Evolutionary conservation across 2,329 filamentous ascomycete species (phyloP).

Genomic region (Septoria linicola): DNA sequence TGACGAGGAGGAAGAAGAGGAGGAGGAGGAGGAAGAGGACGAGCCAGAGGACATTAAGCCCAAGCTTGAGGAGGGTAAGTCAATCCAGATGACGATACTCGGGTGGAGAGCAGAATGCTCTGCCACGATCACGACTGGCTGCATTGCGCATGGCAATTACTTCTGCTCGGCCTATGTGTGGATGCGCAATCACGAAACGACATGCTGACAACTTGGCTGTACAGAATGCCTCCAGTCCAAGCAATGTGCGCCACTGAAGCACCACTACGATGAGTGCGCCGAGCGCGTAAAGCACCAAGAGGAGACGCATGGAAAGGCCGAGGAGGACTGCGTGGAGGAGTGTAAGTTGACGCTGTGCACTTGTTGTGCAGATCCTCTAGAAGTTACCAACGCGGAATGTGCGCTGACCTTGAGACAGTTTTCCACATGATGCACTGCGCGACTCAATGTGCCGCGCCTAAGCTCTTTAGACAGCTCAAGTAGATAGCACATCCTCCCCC

Average conservation of each 20-base stretch:
- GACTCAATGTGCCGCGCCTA: constrained; percentile 86
- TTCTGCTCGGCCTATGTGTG: background rate
- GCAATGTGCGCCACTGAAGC: constrained; percentile 83
- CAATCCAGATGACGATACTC: background rate
- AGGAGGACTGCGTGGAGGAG: constrained; percentile 98
- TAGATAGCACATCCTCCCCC: constrained; percentile 49
- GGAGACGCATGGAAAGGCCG: constrained; percentile 69
- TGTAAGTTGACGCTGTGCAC: constrained; percentile 63
- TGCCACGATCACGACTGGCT: too few species aligned
- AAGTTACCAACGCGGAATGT: background rate
- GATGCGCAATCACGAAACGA: background rate
- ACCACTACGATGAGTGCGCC: constrained; percentile 97
- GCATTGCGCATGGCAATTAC: too few species aligned
- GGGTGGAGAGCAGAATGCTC: background rate
- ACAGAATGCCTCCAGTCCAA: constrained; percentile 86
- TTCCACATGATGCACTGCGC: constrained; percentile 99
- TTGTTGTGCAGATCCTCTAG: background rate
- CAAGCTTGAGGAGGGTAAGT: constrained; percentile 84
- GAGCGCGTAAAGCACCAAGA: constrained; percentile 81
- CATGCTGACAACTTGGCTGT: constrained; percentile 9
- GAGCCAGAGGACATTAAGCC: constrained; percentile 85
- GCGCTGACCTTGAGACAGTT: constrained; percentile 56
- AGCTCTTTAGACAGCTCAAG: constrained; percentile 90
- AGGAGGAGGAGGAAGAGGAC: constrained; percentile 78
- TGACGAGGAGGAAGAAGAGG: constrained; percentile 67